phyloP scores from a whole-genome alignment of 441 rosid genomes.

The Corymbia calophylla region DNA sequence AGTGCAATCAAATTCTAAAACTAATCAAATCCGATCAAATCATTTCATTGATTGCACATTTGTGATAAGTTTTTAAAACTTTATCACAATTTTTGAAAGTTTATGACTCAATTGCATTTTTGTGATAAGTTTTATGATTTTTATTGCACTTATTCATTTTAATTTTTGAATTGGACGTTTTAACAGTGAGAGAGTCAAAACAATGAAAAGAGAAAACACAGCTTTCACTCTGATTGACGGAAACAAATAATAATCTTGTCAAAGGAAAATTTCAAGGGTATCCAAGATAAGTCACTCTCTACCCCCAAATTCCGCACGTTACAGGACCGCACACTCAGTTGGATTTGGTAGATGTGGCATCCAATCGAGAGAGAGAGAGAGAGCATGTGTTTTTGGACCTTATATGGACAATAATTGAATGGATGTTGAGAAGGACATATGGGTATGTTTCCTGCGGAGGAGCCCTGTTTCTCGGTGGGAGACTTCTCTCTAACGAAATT shows the following conservation, averaged over 20 bases:
- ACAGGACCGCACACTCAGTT: not conserved
- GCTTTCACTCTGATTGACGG: not conserved
- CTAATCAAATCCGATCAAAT: too few relatives aligned
- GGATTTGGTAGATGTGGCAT: not conserved
- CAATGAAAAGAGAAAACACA: not conserved
- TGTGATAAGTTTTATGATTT: too few relatives aligned
- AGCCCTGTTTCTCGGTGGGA: slow-evolving; percentile 1
- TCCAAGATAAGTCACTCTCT: not conserved
- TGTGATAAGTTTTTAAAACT: too few relatives aligned
- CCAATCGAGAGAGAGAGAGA: not conserved
- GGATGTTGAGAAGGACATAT: not conserved
- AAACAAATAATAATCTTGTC: not conserved
- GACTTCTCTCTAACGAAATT: not conserved
- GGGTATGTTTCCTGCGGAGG: slow-evolving; percentile 3
- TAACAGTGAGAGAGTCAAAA: not conserved
- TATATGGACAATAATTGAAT: not conserved
- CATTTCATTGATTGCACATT: too few relatives aligned
- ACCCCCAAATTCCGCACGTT: not conserved
- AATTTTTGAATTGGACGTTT: not conserved
- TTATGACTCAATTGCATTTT: too few relatives aligned
- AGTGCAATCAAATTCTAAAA: too few relatives aligned
- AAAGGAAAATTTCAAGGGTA: not conserved
- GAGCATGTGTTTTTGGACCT: not conserved
- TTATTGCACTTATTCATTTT: too few relatives aligned
- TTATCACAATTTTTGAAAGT: too few relatives aligned